phyloP scores from a whole-genome alignment of 192 early-diverging fungal genomes.

The Coemansia sp. region DNA sequence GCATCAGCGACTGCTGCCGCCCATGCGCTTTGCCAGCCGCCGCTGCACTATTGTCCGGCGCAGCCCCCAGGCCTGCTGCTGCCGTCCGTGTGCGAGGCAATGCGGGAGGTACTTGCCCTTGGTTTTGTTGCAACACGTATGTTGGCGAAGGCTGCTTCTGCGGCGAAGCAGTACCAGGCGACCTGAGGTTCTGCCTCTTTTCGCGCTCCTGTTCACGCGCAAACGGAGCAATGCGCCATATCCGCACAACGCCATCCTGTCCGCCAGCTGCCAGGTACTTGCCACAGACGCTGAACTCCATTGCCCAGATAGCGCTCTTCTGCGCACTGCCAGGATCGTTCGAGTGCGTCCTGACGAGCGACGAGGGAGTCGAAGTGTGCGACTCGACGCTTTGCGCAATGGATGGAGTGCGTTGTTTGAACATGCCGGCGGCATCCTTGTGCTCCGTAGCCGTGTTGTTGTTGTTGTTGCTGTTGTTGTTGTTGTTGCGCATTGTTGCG shows the following conservation, averaged over 20 bases:
- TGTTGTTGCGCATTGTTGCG: background rate
- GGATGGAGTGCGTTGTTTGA: slow-evolving; percentile 11
- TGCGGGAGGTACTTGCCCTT: background rate
- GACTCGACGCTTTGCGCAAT: slow-evolving; percentile 24
- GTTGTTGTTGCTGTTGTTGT: too few species aligned
- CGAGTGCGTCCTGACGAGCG: background rate
- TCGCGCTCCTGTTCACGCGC: slow-evolving; percentile 42
- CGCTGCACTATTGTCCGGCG: background rate
- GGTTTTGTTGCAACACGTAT: slow-evolving; percentile 1
- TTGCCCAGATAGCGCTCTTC: slow-evolving; percentile 67
- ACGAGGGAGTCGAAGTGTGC: background rate
- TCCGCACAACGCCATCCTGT: slow-evolving; percentile 69
- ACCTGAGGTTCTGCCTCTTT: slow-evolving; percentile 21
- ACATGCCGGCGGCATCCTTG: background rate
- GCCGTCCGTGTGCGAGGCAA: background rate
- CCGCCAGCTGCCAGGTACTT: slow-evolving; percentile 79
- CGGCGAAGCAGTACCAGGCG: slow-evolving; percentile 11
- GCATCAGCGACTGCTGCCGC: slow-evolving; percentile 12
- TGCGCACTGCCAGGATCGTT: background rate
- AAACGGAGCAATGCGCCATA: slow-evolving; percentile 63
- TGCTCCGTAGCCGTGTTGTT: background rate
- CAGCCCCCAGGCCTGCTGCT: background rate
- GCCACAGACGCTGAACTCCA: slow-evolving; percentile 80
- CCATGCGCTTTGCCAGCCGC: slow-evolving; percentile 7
- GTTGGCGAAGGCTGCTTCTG: slow-evolving; percentile 12